phyloP scores from a whole-genome alignment of 1,284 basidiomycete species.

The Trametes polyzona region DNA sequence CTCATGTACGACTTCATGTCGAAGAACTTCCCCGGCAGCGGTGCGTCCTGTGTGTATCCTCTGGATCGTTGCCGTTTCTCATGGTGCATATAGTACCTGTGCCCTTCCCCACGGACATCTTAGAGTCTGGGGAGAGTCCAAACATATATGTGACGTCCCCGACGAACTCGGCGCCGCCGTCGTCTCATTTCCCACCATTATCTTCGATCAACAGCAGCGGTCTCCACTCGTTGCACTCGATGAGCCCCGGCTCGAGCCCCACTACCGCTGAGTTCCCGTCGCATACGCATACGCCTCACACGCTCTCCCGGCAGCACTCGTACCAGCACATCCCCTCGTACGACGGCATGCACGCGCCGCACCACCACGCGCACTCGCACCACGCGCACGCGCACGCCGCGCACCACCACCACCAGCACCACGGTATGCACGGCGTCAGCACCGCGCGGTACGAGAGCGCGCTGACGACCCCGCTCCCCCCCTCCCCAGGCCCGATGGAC shows the following conservation, averaged over 20 bases:
- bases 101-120: slow-evolving; percentile 64
- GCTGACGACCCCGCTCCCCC: slow-evolving; percentile 35
- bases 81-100: slow-evolving; percentile 48
- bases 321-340: slow-evolving; percentile 53
- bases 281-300: slow-evolving; percentile 41
- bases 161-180: slow-evolving; percentile 41
- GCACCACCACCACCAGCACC: slow-evolving; percentile 21
- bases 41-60: slow-evolving; percentile 40
- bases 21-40: slow-evolving; percentile 53
- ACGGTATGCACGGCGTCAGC: slow-evolving; percentile 25
- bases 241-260: slow-evolving; percentile 65
- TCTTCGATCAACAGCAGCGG: slow-evolving; percentile 34
- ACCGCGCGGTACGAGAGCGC: slow-evolving; percentile 35
- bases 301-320: slow-evolving; percentile 59
- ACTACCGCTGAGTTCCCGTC: slow-evolving; percentile 65
- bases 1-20: slow-evolving; percentile 62
- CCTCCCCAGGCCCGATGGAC: slow-evolving; percentile 38
- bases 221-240: slow-evolving; percentile 43
- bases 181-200: slow-evolving; percentile 33
- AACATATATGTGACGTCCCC: slow-evolving; percentile 77
- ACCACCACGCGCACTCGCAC: slow-evolving; percentile 26
- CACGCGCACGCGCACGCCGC: slow-evolving; percentile 16
- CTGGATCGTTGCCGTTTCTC: neutral
- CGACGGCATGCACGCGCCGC: slow-evolving; percentile 24
- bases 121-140: slow-evolving; percentile 56